Percentiles rank a stretch among this genome's conserved stretches.
Conservation (phyloP, 331 rosid genomes). For the Ulmus americana region DNA sequence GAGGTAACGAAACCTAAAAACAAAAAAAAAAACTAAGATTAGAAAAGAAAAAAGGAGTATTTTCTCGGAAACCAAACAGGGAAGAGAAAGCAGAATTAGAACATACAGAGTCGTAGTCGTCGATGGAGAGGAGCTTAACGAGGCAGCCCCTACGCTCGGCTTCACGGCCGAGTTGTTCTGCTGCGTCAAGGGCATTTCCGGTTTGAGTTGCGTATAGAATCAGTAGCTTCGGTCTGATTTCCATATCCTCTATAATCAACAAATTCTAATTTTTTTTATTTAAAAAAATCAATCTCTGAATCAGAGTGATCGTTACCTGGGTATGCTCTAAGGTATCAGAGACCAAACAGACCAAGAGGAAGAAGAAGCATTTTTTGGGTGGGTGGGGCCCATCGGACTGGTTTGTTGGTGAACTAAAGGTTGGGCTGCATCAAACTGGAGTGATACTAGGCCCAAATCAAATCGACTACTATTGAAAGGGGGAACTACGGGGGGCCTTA, state of each 20-base stretch:
- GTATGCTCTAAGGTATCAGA: no score
- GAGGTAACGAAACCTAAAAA: constrained; percentile 33
- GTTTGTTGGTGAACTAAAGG: no score
- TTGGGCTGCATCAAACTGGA: no score
- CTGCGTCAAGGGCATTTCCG: constrained; percentile 82
- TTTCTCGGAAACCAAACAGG: constrained; percentile 11
- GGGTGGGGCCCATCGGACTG: no score
- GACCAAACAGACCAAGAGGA: no score
- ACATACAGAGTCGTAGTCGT: constrained; percentile 57
- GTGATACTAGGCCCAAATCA: no score
- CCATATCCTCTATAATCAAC: constrained; percentile 22
- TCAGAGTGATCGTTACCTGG: no score
- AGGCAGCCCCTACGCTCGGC: constrained; percentile 69
- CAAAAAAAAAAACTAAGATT: neutral
- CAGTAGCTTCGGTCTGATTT: constrained; percentile 34
- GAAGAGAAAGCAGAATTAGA: neutral
- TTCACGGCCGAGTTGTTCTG: constrained; percentile 72
- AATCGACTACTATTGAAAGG: no score
- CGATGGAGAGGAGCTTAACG: constrained; percentile 45
- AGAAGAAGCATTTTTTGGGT: no score
- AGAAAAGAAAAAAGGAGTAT: neutral
- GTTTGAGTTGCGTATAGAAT: constrained; percentile 73
- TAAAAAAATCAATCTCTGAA: no score
- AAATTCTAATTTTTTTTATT: no score
- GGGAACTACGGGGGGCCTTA: no score